A percentile compares a stretch with the other conserved stretches of the same genome.
Conservation (phyloP, 495 filamentous ascomycete species). For the Penicillium cosmopolitanum region DNA sequence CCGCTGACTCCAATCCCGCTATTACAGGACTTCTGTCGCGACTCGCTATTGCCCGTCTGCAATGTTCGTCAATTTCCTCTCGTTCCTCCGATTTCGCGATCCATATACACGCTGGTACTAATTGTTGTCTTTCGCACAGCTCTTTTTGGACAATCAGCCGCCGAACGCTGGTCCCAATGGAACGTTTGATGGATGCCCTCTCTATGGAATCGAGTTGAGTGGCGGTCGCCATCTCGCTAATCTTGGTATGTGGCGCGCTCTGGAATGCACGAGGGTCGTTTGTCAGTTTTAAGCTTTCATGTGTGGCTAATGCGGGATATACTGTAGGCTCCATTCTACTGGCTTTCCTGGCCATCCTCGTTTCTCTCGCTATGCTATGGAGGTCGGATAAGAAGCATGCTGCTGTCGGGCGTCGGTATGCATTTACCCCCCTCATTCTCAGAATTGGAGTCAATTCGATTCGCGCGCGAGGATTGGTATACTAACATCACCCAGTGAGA, state of each 20-base stretch:
- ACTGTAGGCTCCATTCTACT: conserved; percentile 84
- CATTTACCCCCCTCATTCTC: conserved; percentile 5
- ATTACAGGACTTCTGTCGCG: conserved; percentile 86
- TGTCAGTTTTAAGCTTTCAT: too few relatives aligned
- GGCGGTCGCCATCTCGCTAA: conserved; percentile 71
- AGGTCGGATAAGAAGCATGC: conserved; percentile 91
- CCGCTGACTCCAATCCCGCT: conserved; percentile 17
- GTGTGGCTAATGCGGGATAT: conserved; percentile 12
- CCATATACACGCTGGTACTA: not conserved
- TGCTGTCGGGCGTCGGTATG: conserved; percentile 89
- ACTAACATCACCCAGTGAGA: conserved; percentile 66
- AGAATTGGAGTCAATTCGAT: not conserved
- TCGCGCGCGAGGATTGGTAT: not conserved
- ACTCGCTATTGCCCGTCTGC: conserved; percentile 94
- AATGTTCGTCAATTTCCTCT: conserved; percentile 69
- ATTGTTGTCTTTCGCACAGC: conserved; percentile 35
- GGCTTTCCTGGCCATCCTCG: conserved; percentile 73
- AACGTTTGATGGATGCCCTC: conserved; percentile 66
- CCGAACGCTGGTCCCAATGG: conserved; percentile 34
- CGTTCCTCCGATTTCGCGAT: not conserved
- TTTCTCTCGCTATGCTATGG: conserved; percentile 67
- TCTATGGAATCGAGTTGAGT: conserved; percentile 73
- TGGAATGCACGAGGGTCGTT: not conserved
- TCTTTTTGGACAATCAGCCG: conserved; percentile 54
- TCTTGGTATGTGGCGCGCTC: conserved; percentile 64